These are phyloP conservation scores for Verticillium dahliae DNA, from an alignment of 2,329 filamentous ascomycete species.

Conservation along the genomic window DNA sequence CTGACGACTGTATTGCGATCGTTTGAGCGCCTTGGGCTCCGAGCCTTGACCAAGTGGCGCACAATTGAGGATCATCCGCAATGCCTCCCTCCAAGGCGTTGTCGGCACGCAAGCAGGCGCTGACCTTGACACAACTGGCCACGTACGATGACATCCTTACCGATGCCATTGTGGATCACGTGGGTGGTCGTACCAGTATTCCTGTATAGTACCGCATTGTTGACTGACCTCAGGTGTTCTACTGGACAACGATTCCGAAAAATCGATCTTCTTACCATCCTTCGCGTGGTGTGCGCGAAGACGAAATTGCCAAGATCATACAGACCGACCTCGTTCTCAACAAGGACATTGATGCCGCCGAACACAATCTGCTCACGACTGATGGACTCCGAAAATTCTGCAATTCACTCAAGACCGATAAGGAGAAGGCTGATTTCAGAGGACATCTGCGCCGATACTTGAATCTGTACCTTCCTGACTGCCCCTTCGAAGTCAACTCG, in stretches of 20 bases:
- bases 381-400: constrained; percentile 68
- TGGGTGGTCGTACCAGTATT: constrained; percentile 37
- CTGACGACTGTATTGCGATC: too few species aligned
- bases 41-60: background rate
- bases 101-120: constrained; percentile 55
- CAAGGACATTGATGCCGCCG: constrained; percentile 65
- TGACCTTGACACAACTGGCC: constrained; percentile 82
- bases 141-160: constrained; percentile 95
- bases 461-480: constrained; percentile 87
- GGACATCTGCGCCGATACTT: constrained; percentile 85
- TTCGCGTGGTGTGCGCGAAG: constrained; percentile 68
- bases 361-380: constrained; percentile 64
- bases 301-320: constrained; percentile 54
- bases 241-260: constrained; percentile 95
- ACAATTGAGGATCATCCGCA: constrained; percentile 1
- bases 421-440: constrained; percentile 78
- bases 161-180: constrained; percentile 90
- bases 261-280: constrained; percentile 82
- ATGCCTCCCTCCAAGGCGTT: constrained; percentile 30
- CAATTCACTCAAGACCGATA: constrained; percentile 60
- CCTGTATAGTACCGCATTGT: background rate
- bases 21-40: background rate
- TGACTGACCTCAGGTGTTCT: constrained; percentile 63
- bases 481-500: constrained; percentile 82
- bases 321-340: constrained; percentile 64